phyloP scores from a whole-genome alignment of 495 filamentous ascomycete species.

The Penicillium arizonense region DNA sequence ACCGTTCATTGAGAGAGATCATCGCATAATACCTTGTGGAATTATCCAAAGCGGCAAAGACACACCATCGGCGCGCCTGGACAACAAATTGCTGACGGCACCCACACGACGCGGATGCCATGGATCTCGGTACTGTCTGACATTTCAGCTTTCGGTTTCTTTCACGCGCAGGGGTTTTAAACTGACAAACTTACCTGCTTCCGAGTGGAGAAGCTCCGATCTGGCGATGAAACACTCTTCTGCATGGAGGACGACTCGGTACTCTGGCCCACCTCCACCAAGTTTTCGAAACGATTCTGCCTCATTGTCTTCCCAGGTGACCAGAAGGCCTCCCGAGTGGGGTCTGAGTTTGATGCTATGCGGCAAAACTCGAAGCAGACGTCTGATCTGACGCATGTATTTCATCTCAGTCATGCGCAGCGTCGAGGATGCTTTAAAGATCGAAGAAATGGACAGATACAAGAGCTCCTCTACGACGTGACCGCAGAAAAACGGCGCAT shows the following conservation, averaged over 20 bases:
- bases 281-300: background rate
- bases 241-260: background rate
- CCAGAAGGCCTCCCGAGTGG: background rate
- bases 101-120: too few species aligned
- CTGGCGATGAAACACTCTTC: background rate
- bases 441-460: background rate
- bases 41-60: too few species aligned
- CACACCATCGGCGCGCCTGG: too few species aligned
- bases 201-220: background rate
- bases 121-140: too few species aligned
- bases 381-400: background rate
- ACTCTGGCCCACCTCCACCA: background rate
- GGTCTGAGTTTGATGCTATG: background rate
- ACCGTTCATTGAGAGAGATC: too few species aligned
- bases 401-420: background rate
- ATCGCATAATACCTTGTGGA: too few species aligned
- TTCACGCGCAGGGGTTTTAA: too few species aligned
- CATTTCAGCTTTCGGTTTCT: too few species aligned
- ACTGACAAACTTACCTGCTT: background rate
- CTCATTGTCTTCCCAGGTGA: conserved; percentile 3
- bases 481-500: too few species aligned
- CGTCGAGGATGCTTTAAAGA: background rate
- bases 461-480: conserved; percentile 1
- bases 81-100: too few species aligned
- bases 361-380: background rate